Base-by-base conservation (phyloP, 305 asterid genomes). In the Plantago coronopus region DNA sequence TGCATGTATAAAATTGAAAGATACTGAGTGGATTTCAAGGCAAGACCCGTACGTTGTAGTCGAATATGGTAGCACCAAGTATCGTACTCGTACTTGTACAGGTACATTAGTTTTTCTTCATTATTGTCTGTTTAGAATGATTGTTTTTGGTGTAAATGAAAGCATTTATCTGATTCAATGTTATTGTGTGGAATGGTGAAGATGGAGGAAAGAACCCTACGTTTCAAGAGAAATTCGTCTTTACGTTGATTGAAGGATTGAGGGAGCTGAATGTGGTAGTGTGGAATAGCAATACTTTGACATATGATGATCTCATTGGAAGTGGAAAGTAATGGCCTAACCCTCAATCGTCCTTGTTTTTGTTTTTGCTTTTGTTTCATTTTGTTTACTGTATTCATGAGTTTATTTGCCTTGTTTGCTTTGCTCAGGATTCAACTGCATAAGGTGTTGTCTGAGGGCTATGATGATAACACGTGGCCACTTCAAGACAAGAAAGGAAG, bases 21-120 rank as follows among this genome's bases (percentile, higher is more conserved):
- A 89, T 57, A 89, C 96, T 0, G 99, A 93, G 51, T 93, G 97
- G 97, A 78, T 87, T 56, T 87, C 97, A 21, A 78, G 97, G 71
- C 99, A 93, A 74, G 99, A 93, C 87, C 97, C 99, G 23, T 93
- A 93, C 65, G 96, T 87, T 62, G 82, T 88, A 59, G 79, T 93
- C 20, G 97, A 93, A 66, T 93, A 89, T 57, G 95, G 70, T 15
- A 83, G 79, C 79, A 75, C 85, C 59, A 89, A 89, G 49, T 76
- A 19, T 43, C 88, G 99, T 1, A 89, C 99, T 11, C 95, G 96
- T 27, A 89, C 97, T 53, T 82, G 88, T 59, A 93, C 91, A 67
- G 99, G 99, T 89, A 46, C 19, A 59, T 14, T 54, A 6, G 12
- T 11, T 38, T 18, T 17, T n/a, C 25, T 34, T 17, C 7, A n/a